Percentiles rank a stretch among this genome's conserved stretches.
Evolutionary conservation across 306 rosid species (phyloP).

Genomic region (Ochetophila trinervis): DNA sequence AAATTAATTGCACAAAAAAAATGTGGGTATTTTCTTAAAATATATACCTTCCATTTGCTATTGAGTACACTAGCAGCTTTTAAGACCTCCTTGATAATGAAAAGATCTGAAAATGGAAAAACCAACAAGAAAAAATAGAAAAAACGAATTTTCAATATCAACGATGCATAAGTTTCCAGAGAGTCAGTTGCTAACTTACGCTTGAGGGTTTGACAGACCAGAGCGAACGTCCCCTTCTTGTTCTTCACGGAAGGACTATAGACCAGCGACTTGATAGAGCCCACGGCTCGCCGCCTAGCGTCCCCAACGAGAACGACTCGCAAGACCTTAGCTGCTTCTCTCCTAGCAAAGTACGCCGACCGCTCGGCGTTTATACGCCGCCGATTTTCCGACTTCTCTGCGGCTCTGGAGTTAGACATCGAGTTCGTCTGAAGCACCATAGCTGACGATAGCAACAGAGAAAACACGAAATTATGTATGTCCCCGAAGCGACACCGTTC

Average conservation of each 20-base stretch:
- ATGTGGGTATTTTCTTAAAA: neutral
- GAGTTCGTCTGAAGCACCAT: conserved; percentile 36
- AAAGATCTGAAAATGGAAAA: conserved; percentile 59
- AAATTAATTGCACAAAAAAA: neutral
- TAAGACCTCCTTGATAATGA: conserved; percentile 61
- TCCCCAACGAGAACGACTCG: conserved; percentile 70
- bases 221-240: conserved; percentile 85
- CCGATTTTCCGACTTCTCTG: conserved; percentile 20
- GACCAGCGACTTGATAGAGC: conserved; percentile 83
- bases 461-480: neutral
- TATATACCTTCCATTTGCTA: conserved; percentile 83
- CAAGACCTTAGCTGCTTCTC: conserved; percentile 86
- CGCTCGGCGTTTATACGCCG: conserved; percentile 56
- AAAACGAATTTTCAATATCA: neutral
- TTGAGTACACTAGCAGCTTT: conserved; percentile 46
- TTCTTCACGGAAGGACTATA: conserved; percentile 75
- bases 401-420: conserved; percentile 15
- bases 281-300: conserved; percentile 74
- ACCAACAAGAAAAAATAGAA: neutral
- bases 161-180: neutral
- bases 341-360: conserved; percentile 70
- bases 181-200: conserved; percentile 36
- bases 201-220: conserved; percentile 82
- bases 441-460: neutral
- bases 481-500: neutral